Base-by-base conservation (phyloP, 1,139 yeast species). In the Diutina pseudorugosa region DNA sequence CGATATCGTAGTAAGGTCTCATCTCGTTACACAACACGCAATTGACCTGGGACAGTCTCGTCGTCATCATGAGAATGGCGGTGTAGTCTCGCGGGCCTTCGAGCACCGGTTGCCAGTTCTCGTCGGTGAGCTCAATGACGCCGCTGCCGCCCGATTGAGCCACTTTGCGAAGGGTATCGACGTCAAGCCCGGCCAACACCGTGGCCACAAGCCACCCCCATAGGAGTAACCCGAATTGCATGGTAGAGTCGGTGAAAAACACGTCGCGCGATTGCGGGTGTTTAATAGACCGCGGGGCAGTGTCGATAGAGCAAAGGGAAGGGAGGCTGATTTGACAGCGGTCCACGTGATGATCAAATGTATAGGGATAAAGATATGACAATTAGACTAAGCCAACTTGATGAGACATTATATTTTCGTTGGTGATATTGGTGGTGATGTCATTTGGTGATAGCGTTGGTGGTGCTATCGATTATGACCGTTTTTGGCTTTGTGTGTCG, bases 1-100 rank as follows among this genome's bases (percentile, higher is more conserved):
- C 72, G 21, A 76, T 70, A 41, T 68, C 68, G 62, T 68, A 88
- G 51, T 78, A 80, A 1, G 97, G 95, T 42, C 77, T 80, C 60
- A 87, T 76, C 51, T 83, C 82, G 25, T 71, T 61, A 73, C 99
- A 93, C 55, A 88, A 73, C 1, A 74, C 73, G 69, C 98, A 93
- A 41, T 88, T 88, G 63, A 89, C 77, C 59, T 80, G 81, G 0
- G 88, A 73, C 42, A 82, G 76, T 18, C 83, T 78, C 2, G 97
- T 90, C 0, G 97, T 86, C 59, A 93, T 69, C 53, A 85, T 73
- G 47, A 83, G 66, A 25, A 87, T 75, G 19, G 87, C 61, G 51
- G 85, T 78, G 65, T 80, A 83, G 61, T 89, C 90, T 61, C 93
- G 76, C 25, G 83, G 83, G 1, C 91, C 90, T 33, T 71, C 70